phyloP scores from a whole-genome alignment of 2,329 filamentous ascomycete genomes.

The Ramularia endophylla region DNA sequence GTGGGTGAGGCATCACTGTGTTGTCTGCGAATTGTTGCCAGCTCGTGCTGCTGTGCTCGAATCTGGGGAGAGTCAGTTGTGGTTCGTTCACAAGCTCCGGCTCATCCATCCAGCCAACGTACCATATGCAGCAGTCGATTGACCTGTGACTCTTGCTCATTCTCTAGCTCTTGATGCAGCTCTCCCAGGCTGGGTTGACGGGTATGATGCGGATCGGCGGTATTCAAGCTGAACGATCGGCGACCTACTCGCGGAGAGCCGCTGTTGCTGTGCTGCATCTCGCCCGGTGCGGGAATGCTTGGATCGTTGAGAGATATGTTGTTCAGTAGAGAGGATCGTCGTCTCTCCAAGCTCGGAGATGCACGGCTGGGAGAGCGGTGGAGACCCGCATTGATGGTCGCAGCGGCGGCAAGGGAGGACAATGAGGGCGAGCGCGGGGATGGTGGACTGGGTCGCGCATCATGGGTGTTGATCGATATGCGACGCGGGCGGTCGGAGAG shows the following conservation, averaged over 20 bases:
- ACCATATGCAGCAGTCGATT: slow-evolving; percentile 67
- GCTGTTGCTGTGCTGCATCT: slow-evolving; percentile 50
- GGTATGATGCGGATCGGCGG: slow-evolving; percentile 51
- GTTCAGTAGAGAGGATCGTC: slow-evolving; percentile 64
- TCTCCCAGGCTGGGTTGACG: slow-evolving; percentile 67
- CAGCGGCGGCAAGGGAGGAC: slow-evolving; percentile 67
- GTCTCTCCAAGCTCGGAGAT: slow-evolving; percentile 46
- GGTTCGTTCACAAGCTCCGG: too few species aligned
- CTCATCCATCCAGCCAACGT: too few species aligned
- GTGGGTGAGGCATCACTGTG: slow-evolving; percentile 32
- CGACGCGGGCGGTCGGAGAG: slow-evolving; percentile 24
- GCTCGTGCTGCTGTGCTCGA: slow-evolving; percentile 65
- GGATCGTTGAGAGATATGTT: slow-evolving; percentile 71
- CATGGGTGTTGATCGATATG: slow-evolving; percentile 31
- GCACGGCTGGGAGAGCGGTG: slow-evolving; percentile 42
- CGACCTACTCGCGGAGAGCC: slow-evolving; percentile 20
- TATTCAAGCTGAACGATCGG: slow-evolving; percentile 39
- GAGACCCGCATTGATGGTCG: slow-evolving; percentile 66
- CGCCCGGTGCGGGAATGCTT: slow-evolving; percentile 59
- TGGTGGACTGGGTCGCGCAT: slow-evolving; percentile 42
- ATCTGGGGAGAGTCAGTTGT: slow-evolving; percentile 38
- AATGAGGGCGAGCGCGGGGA: slow-evolving; percentile 59
- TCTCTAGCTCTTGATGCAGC: slow-evolving; percentile 72
- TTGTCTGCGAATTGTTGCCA: slow-evolving; percentile 46
- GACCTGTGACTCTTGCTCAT: slow-evolving; percentile 73